Conservation (phyloP, 2,329 filamentous ascomycete species). For the Huntiella moniliformis region DNA sequence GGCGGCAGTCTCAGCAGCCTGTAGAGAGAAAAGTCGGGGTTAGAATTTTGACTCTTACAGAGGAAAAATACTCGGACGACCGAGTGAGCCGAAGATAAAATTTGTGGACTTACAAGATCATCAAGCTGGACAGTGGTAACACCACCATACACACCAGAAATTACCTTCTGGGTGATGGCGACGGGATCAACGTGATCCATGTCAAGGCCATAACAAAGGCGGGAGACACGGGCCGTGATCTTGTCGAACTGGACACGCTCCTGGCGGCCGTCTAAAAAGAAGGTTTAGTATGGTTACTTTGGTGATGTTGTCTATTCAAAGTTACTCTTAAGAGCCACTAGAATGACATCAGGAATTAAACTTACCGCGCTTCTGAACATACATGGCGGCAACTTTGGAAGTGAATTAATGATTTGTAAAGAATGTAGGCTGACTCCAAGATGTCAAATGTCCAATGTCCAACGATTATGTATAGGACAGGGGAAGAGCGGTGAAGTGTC, state of each 20-base stretch:
- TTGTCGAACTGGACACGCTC: conserved; percentile 99
- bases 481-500: conserved; percentile 8
- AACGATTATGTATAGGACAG: conserved; percentile 13
- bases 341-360: conserved; percentile 11
- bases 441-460: background rate
- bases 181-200: conserved; percentile 89
- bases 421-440: conserved; percentile 12
- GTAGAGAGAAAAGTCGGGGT: conserved; percentile 12
- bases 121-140: conserved; percentile 93
- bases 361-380: conserved; percentile 45
- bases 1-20: conserved; percentile 96
- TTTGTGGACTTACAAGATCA: conserved; percentile 56
- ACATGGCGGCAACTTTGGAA: conserved; percentile 27
- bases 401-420: conserved; percentile 1
- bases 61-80: background rate
- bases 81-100: background rate
- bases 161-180: conserved; percentile 97
- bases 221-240: conserved; percentile 95
- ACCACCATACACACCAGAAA: conserved; percentile 96
- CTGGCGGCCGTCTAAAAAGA: conserved; percentile 72
- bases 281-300: background rate
- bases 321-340: too few relatives aligned
- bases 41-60: conserved; percentile 8
- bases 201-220: conserved; percentile 93
- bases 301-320: background rate